These are phyloP conservation scores for Hippophae tibetana DNA, from an alignment of 306 rosid genomes.

Conservation along the genomic window DNA sequence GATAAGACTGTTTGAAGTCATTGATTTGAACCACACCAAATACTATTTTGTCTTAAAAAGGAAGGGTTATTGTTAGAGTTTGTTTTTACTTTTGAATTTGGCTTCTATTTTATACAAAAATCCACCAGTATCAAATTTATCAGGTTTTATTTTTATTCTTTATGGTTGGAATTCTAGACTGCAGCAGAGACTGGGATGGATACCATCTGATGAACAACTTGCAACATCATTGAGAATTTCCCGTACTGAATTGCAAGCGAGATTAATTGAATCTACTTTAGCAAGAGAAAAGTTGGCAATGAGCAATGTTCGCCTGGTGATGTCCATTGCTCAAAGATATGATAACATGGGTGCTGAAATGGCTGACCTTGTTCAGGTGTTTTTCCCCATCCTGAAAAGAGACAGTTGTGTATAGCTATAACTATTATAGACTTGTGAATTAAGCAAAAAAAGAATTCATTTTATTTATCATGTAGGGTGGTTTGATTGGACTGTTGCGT, in stretches of 20 bases:
- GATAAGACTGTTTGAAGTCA: no score
- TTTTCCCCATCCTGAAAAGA: conserved; percentile 2
- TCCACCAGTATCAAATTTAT: no score
- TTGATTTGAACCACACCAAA: no score
- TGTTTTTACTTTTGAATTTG: no score
- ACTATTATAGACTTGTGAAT: conserved; percentile 6
- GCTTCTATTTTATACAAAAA: no score
- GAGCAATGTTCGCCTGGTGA: conserved; percentile 93
- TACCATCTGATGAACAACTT: conserved; percentile 77
- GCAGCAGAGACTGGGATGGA: conserved; percentile 72
- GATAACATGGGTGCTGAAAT: conserved; percentile 87
- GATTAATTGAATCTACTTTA: conserved; percentile 54
- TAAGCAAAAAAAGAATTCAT: conserved; percentile 1
- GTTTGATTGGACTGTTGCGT: conserved; percentile 85
- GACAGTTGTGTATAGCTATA: background rate
- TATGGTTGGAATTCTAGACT: conserved; percentile 34
- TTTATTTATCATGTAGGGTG: conserved; percentile 51
- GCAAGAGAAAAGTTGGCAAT: conserved; percentile 89
- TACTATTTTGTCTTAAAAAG: no score
- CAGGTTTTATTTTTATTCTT: no score
- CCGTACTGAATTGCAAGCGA: conserved; percentile 46
- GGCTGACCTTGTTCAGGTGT: conserved; percentile 95
- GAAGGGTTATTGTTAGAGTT: no score
- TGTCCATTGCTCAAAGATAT: conserved; percentile 91
- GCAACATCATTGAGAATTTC: conserved; percentile 76